phyloP scores from a whole-genome alignment of 2,329 filamentous ascomycete species.

The Blumeriella jaapii region DNA sequence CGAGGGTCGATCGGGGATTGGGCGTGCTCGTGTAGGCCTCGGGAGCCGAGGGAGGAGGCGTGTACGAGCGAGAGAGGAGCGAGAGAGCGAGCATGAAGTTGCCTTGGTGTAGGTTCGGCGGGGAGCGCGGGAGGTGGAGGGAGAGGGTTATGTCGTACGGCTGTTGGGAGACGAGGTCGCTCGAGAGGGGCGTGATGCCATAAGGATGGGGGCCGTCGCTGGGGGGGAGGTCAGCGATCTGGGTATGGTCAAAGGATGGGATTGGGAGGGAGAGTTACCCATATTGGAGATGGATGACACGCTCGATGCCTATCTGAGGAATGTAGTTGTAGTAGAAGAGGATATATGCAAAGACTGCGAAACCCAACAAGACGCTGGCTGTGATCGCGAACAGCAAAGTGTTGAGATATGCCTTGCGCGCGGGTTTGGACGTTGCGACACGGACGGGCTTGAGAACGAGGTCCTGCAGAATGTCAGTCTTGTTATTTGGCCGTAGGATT shows the following conservation, averaged over 20 bases:
- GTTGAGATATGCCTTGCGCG: conserved; percentile 53
- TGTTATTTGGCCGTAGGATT: neutral
- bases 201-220: conserved; percentile 30
- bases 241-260: neutral
- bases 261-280: conserved; percentile 30
- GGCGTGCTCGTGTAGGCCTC: conserved; percentile 9
- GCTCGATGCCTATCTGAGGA: conserved; percentile 49
- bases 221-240: neutral
- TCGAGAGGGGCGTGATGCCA: conserved; percentile 21
- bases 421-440: conserved; percentile 45
- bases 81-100: conserved; percentile 91
- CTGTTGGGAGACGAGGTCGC: conserved; percentile 56
- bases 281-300: conserved; percentile 56
- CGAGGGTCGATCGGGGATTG: neutral
- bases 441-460: conserved; percentile 41
- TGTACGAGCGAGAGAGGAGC: conserved; percentile 43
- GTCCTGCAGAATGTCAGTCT: conserved; percentile 31
- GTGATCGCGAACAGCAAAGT: conserved; percentile 32
- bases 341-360: conserved; percentile 49
- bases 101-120: conserved; percentile 61
- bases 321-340: conserved; percentile 61
- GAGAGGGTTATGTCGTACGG: conserved; percentile 74
- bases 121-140: conserved; percentile 67
- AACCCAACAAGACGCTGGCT: conserved; percentile 41
- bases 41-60: conserved; percentile 17